Percentiles rank a stretch among this genome's conserved stretches.
Conservation (phyloP, 371 early-diverging fungal genomes). For the Mortierella sp. region DNA sequence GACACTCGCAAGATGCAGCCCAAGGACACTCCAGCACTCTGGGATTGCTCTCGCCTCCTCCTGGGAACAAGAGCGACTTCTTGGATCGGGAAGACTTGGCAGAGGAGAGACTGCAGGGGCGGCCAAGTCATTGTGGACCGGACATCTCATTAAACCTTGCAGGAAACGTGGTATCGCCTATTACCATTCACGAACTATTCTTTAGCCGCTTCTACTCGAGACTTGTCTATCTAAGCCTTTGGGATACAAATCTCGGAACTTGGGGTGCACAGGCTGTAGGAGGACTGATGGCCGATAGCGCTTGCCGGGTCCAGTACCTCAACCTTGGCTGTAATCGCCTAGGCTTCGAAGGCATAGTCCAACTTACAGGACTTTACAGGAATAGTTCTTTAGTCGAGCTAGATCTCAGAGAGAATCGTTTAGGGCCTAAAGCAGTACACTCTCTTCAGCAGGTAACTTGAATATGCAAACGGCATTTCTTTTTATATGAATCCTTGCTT, state of each 20-base stretch:
- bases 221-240: slow-evolving; percentile 42
- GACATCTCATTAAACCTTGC: slow-evolving; percentile 52
- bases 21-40: neutral
- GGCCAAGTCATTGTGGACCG: slow-evolving; percentile 25
- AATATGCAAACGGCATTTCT: neutral
- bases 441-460: slow-evolving; percentile 48
- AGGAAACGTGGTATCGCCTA: slow-evolving; percentile 32
- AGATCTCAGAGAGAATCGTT: slow-evolving; percentile 46
- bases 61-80: neutral
- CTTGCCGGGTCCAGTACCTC: slow-evolving; percentile 44
- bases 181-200: slow-evolving; percentile 45
- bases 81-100: neutral
- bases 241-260: slow-evolving; percentile 48
- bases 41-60: slow-evolving; percentile 15
- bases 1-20: neutral
- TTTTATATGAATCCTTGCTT: neutral
- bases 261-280: slow-evolving; percentile 56
- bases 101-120: slow-evolving; percentile 25
- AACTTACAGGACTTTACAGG: slow-evolving; percentile 47
- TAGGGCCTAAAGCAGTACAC: slow-evolving; percentile 42
- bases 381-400: slow-evolving; percentile 47
- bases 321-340: slow-evolving; percentile 51
- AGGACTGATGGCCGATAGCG: slow-evolving; percentile 51
- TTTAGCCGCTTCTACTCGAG: slow-evolving; percentile 44
- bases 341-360: slow-evolving; percentile 43